A percentile compares a stretch with the other conserved stretches of the same genome.
Conservation (phyloP, 2,329 filamentous ascomycete species). For the Tolypocladium tundrense region DNA sequence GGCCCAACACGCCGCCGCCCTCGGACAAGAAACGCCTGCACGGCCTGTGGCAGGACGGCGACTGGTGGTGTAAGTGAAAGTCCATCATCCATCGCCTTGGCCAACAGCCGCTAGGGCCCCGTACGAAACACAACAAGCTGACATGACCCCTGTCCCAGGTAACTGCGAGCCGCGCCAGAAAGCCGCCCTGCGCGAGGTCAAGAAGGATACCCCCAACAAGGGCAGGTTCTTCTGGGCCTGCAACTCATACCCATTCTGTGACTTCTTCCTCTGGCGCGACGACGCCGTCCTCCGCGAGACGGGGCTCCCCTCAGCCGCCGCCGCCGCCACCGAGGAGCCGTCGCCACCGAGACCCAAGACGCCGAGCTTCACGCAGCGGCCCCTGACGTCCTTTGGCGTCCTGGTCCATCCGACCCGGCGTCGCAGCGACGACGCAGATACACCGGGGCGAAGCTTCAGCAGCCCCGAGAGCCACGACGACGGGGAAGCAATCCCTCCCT, state of each 20-base stretch:
- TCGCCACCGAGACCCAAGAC: conserved; percentile 12
- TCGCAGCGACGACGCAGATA: not conserved
- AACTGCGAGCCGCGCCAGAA: conserved; percentile 30
- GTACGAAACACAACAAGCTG: not conserved
- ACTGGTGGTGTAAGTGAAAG: conserved; percentile 30
- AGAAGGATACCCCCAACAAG: conserved; percentile 26
- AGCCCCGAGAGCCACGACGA: not conserved
- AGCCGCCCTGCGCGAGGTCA: conserved; percentile 24
- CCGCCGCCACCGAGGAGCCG: not conserved
- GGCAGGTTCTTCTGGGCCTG: conserved; percentile 34
- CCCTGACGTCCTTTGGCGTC: conserved; percentile 19
- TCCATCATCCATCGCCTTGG: not conserved
- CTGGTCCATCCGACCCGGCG: conserved; percentile 11
- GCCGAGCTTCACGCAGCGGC: conserved; percentile 17
- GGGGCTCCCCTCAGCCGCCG: conserved; percentile 6
- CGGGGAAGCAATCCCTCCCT: not conserved
- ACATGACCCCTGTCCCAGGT: conserved; percentile 15
- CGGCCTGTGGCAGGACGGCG: conserved; percentile 20
- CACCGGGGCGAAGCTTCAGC: not conserved
- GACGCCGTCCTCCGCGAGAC: conserved; percentile 21
- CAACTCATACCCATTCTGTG: conserved; percentile 22
- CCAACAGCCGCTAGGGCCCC: not conserved
- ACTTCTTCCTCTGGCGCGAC: conserved; percentile 36
- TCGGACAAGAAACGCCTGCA: conserved; percentile 21
- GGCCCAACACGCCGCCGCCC: conserved; percentile 11